Conservation (phyloP, 2,329 filamentous ascomycete genomes). For the Pestalotiopsis sp. region DNA sequence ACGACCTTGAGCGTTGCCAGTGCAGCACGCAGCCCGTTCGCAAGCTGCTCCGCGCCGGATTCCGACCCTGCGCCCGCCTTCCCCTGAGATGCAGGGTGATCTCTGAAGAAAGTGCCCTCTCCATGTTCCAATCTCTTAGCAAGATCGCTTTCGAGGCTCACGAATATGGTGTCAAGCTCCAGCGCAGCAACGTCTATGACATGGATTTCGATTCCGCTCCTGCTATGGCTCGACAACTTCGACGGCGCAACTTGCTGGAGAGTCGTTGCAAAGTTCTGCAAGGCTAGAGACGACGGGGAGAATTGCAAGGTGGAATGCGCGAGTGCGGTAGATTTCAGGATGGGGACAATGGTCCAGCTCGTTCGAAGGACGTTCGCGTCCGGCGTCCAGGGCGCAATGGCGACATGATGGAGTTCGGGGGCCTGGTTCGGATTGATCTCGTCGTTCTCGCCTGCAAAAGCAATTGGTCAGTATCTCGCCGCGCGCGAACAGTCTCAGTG, state of each 20-base stretch:
- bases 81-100: conserved; percentile 46
- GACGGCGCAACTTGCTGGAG: conserved; percentile 76
- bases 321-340: conserved; percentile 65
- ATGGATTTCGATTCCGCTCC: conserved; percentile 80
- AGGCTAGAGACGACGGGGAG: conserved; percentile 69
- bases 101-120: conserved; percentile 78
- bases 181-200: conserved; percentile 81
- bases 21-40: conserved; percentile 71
- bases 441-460: conserved; percentile 26
- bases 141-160: conserved; percentile 81
- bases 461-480: conserved; percentile 15
- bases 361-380: conserved; percentile 59
- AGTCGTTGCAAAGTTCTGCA: conserved; percentile 78
- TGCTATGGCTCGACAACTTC: conserved; percentile 71
- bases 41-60: conserved; percentile 59
- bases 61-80: conserved; percentile 31
- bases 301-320: conserved; percentile 80
- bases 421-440: conserved; percentile 30
- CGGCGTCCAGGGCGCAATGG: conserved; percentile 75
- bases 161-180: conserved; percentile 81
- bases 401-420: conserved; percentile 62
- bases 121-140: conserved; percentile 80
- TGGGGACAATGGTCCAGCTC: conserved; percentile 84
- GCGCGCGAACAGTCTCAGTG: not conserved
- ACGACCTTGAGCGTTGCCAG: conserved; percentile 74